Evolutionary conservation across 2,329 filamentous ascomycete species (phyloP), one percentile per base, ranked within the genome.

Genomic region (Clathrospora elynae): DNA sequence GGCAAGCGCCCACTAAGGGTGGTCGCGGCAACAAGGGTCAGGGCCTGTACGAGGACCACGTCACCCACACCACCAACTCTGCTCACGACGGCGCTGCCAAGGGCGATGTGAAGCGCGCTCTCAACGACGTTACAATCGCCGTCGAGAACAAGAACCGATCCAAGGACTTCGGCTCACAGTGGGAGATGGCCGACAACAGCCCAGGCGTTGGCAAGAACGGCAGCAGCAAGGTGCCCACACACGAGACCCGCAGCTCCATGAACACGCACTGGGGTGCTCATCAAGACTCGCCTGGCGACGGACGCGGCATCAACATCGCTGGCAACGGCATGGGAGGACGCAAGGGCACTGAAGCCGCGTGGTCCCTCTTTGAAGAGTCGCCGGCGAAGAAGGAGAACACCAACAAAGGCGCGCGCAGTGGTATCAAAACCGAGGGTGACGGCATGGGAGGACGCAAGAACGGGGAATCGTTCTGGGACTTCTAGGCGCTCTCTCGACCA

Each of bases 141-240:
- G 85, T 86, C 56, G 89, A 92, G 70, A 78, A 85, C 44, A 82
- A 84, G 62, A 81, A 85, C 68, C 86, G 88, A 41, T 78, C 77
- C 62, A 89, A 91, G 70, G 82, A 88, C 66, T 91, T 95, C 57
- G 84, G 84, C 34, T 71, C 84, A 13, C 88, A 96, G 59, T 96
- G 90, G 75, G 77, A 78, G 36, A 85, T 95, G 74, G 77, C 78
- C 5, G 90, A 95, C 65, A 76, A 83, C 26, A 82, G 83, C 47
- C 82, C 83, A 22, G 73, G 72, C 26, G 40, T 37, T 1, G 33
- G 60, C 7, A 68, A 68, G 12, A 75, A 75, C 39, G 56, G 70
- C 23, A 70, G 59, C 39, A 57, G 70, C 59, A 64, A 42, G 62
- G 73, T 61, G 68, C 75, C 62, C 23, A 73, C 72, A 13, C 68